phyloP scores from a whole-genome alignment of 163 green algal species.

The Trebouxiophyceae sp. region DNA sequence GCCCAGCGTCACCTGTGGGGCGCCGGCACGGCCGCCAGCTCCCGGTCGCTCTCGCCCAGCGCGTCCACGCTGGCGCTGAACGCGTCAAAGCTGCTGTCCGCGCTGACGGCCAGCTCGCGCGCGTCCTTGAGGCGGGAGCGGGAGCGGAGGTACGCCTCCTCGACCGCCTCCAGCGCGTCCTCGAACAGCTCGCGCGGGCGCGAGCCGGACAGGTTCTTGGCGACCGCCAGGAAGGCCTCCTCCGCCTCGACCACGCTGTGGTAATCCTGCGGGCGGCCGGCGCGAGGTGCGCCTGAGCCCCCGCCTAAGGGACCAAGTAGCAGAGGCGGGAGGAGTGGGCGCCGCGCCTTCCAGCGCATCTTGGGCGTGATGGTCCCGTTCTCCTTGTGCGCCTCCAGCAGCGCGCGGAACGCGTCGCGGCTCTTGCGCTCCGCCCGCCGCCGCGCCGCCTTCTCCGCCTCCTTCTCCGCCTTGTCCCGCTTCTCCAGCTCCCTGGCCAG shows the following conservation, averaged over 20 bases:
- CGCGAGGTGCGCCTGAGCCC: neutral
- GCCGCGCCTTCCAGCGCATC: slow-evolving; percentile 50
- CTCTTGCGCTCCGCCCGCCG: slow-evolving; percentile 52
- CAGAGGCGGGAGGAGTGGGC: neutral
- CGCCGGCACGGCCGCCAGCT: neutral
- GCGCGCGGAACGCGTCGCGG: slow-evolving; percentile 65
- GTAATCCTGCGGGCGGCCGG: slow-evolving; percentile 44
- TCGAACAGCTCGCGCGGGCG: slow-evolving; percentile 72
- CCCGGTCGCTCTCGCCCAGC: too few relatives aligned
- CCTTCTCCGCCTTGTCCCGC: slow-evolving; percentile 55
- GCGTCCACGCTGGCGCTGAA: neutral
- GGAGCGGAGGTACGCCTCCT: slow-evolving; percentile 44
- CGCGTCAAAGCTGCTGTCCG: neutral
- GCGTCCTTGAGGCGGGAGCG: slow-evolving; percentile 26
- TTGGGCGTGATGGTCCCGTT: slow-evolving; percentile 55
- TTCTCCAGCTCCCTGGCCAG: slow-evolving; percentile 54
- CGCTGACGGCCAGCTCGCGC: neutral
- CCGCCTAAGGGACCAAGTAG: neutral
- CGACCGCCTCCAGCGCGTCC: slow-evolving; percentile 63
- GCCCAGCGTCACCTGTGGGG: neutral
- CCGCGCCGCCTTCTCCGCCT: slow-evolving; percentile 54
- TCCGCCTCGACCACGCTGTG: slow-evolving; percentile 35
- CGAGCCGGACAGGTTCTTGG: slow-evolving; percentile 49
- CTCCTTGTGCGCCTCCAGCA: slow-evolving; percentile 55
- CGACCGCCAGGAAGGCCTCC: slow-evolving; percentile 51